Percentiles rank a stretch among this genome's conserved stretches.
phyloP scores from a whole-genome alignment of 441 rosid genomes.

The Euphorbia celastroides region DNA sequence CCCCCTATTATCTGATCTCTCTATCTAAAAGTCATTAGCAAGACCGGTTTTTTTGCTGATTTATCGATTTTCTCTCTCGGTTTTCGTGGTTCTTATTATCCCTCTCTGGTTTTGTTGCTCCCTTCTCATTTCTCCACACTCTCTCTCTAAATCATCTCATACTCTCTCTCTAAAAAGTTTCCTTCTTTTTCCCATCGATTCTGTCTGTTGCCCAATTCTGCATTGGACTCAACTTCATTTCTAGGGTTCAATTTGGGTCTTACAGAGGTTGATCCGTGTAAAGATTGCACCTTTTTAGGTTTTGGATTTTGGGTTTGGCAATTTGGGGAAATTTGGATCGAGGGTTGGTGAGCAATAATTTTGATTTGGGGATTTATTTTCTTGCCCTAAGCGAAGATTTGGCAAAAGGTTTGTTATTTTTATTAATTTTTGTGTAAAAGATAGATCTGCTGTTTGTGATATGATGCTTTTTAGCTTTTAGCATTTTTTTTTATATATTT shows the following conservation, averaged over 20 bases:
- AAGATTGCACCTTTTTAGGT: conserved; percentile 4
- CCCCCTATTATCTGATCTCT: neutral
- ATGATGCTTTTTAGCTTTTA: conserved; percentile 30
- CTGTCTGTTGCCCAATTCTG: conserved; percentile 5
- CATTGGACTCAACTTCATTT: conserved; percentile 1
- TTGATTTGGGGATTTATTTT: conserved; percentile 15
- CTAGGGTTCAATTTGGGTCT: conserved; percentile 7
- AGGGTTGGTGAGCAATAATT: conserved; percentile 16
- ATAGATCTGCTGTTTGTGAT: conserved; percentile 32
- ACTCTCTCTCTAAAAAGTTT: neutral
- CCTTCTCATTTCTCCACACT: too few relatives aligned
- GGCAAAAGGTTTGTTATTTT: neutral
- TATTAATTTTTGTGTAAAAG: neutral
- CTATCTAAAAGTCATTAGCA: neutral
- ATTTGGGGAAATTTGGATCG: conserved; percentile 11
- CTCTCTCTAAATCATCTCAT: too few relatives aligned
- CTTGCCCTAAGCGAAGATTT: conserved; percentile 1
- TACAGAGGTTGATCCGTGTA: conserved; percentile 31
- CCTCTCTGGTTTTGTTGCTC: too few relatives aligned
- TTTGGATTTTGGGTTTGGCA: neutral
- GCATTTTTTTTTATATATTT: conserved; percentile 13
- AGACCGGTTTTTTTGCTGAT: conserved; percentile 13
- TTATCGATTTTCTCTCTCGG: neutral
- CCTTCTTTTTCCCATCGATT: conserved; percentile 7
- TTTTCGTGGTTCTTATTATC: conserved; percentile 15